Conservation (phyloP, 2,329 filamentous ascomycete species). For the Neopestalotiopsis clavispora region DNA sequence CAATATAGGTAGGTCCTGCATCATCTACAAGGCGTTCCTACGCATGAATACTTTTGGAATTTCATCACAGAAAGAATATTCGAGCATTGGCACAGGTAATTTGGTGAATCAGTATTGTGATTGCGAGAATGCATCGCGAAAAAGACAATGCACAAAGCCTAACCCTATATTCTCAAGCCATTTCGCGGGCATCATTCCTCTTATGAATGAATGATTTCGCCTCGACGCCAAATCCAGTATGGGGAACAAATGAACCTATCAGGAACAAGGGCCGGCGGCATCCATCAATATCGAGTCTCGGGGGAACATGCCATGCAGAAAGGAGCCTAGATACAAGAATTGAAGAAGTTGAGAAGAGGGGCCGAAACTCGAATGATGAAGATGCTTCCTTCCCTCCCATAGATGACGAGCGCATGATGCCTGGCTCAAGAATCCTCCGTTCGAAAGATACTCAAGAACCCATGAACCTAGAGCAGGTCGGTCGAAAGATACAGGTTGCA, state of each 20-base stretch:
- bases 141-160: slow-evolving; percentile 1
- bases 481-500: slow-evolving; percentile 7
- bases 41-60: too few species aligned
- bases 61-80: too few species aligned
- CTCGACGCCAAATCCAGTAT: not conserved
- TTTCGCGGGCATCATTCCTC: slow-evolving; percentile 12
- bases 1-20: too few species aligned
- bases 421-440: slow-evolving; percentile 8
- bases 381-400: not conserved
- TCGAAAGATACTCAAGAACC: slow-evolving; percentile 1
- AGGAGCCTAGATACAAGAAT: slow-evolving; percentile 18
- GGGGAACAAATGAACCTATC: not conserved
- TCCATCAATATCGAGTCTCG: slow-evolving; percentile 13
- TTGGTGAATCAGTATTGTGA: slow-evolving; percentile 13
- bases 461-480: not conserved
- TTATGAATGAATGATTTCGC: not conserved
- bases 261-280: not conserved
- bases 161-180: slow-evolving; percentile 13
- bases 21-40: too few species aligned
- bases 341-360: slow-evolving; percentile 16
- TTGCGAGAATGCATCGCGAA: slow-evolving; percentile 10
- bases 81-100: not conserved
- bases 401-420: slow-evolving; percentile 1
- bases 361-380: slow-evolving; percentile 17
- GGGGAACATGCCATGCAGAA: slow-evolving; percentile 16